These are phyloP conservation scores for Talaromyces sp. DNA, from an alignment of 2,329 filamentous ascomycete species.

Conservation along the genomic window DNA sequence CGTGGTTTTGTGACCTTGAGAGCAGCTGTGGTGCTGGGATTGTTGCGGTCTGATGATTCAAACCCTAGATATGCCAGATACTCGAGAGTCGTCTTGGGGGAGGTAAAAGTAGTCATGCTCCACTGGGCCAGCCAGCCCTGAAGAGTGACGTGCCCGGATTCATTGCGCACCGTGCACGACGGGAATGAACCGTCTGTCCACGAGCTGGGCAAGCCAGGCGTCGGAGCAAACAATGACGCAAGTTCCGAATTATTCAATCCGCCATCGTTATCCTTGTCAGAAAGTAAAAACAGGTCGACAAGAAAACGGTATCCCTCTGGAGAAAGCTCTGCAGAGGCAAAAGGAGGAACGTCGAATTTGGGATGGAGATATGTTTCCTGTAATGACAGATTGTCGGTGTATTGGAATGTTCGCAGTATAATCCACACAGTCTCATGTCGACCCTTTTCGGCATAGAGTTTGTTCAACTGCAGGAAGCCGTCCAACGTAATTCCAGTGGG, in stretches of 20 bases:
- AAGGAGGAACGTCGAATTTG: slow-evolving; percentile 89
- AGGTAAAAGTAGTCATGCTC: slow-evolving; percentile 99
- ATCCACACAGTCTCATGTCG: slow-evolving; percentile 98
- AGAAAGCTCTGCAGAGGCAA: slow-evolving; percentile 87
- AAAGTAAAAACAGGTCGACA: slow-evolving; percentile 88
- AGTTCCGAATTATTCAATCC: slow-evolving; percentile 84
- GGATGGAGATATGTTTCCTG: slow-evolving; percentile 89
- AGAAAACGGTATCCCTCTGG: slow-evolving; percentile 96
- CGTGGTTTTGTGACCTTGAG: slow-evolving; percentile 89
- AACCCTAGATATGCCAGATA: slow-evolving; percentile 96
- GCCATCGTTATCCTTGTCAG: slow-evolving; percentile 96
- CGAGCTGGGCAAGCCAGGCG: slow-evolving; percentile 77
- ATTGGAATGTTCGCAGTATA: slow-evolving; percentile 89
- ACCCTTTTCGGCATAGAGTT: slow-evolving; percentile 93
- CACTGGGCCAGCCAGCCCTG: slow-evolving; percentile 98
- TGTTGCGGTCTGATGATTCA: slow-evolving; percentile 67
- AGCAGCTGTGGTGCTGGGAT: slow-evolving; percentile 72
- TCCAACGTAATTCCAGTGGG: slow-evolving; percentile 71
- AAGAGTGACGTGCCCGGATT: slow-evolving; percentile 88
- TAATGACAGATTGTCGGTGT: slow-evolving; percentile 89
- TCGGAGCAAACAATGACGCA: slow-evolving; percentile 81
- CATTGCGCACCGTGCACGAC: slow-evolving; percentile 88
- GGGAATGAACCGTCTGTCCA: slow-evolving; percentile 90
- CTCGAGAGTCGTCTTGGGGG: slow-evolving; percentile 89
- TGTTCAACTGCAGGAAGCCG: slow-evolving; percentile 87